Evolutionary conservation across 176 grass and related monocot species (phyloP).

Genomic region (Oryza brachyantha): DNA sequence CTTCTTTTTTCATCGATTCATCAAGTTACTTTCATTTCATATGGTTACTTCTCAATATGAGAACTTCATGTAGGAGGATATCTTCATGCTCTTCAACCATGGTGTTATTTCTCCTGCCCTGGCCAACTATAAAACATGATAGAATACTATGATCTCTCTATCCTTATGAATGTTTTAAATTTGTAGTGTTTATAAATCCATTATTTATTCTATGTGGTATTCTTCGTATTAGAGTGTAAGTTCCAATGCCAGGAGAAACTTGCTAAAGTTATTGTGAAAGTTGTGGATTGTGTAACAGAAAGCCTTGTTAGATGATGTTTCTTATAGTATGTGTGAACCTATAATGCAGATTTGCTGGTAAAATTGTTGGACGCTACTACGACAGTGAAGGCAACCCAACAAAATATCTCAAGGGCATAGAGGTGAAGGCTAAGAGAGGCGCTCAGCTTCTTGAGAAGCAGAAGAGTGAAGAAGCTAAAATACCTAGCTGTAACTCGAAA

Average conservation of each 20-base stretch:
- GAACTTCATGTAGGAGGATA: not conserved
- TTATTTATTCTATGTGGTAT: not conserved
- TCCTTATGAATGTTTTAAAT: not conserved
- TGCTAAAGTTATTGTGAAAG: constrained; percentile 5
- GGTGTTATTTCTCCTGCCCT: not conserved
- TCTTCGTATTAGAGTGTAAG: not conserved
- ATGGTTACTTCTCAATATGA: not conserved
- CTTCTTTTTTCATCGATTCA: constrained; percentile 1
- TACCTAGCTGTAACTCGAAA: constrained; percentile 86
- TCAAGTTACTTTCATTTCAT: constrained; percentile 24
- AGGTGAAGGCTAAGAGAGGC: constrained; percentile 88
- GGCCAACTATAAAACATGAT: not conserved
- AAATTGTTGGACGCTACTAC: constrained; percentile 80
- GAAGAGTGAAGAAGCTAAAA: constrained; percentile 79
- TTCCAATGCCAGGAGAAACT: constrained; percentile 1
- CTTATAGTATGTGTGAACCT: not conserved
- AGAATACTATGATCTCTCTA: not conserved
- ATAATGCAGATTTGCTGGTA: constrained; percentile 72
- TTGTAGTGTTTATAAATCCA: not conserved
- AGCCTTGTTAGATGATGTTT: not conserved
- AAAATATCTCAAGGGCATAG: constrained; percentile 86
- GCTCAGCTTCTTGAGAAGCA: constrained; percentile 91
- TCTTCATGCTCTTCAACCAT: not conserved
- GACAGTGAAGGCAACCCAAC: constrained; percentile 82
- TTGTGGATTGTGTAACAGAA: not conserved